Conservation (phyloP, 495 filamentous ascomycete species). For the Podospora fimiseda region DNA sequence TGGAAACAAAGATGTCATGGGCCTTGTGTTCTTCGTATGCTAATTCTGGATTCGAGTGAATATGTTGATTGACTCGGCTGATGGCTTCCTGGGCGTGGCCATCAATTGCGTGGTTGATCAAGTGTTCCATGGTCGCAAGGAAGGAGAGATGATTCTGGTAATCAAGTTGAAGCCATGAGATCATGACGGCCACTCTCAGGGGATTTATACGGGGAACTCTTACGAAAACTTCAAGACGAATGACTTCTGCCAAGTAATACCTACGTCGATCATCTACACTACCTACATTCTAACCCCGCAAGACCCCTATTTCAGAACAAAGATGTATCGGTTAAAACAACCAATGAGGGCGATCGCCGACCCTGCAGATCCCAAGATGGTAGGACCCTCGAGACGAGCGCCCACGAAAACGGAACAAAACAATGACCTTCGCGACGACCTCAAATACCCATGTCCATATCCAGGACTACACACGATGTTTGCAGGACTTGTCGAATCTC, state of each 20-base stretch:
- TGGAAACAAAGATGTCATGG: conserved; percentile 44
- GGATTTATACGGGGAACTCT: background rate
- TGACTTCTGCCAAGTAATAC: too few relatives aligned
- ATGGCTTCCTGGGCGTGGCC: conserved; percentile 27
- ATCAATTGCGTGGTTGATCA: conserved; percentile 20
- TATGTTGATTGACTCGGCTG: conserved; percentile 42
- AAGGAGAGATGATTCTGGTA: background rate
- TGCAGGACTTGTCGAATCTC: conserved; percentile 15
- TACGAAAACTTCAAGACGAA: too few relatives aligned
- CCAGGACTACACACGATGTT: conserved; percentile 1
- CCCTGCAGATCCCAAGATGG: background rate
- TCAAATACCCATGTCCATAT: background rate
- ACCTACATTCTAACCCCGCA: background rate
- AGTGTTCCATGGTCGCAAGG: background rate
- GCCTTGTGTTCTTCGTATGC: conserved; percentile 50
- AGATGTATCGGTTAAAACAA: background rate
- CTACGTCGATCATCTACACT: background rate
- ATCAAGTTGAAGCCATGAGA: too few relatives aligned
- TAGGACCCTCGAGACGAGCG: background rate
- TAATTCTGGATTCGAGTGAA: conserved; percentile 48
- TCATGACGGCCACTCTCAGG: too few relatives aligned
- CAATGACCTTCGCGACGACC: background rate
- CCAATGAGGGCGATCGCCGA: background rate
- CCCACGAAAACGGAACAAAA: background rate
- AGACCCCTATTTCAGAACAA: background rate